Evolutionary conservation across 352 stramenopile genomes (phyloP), one percentile per base, ranked within the genome.

Genomic region (Globisporangium nunn): DNA sequence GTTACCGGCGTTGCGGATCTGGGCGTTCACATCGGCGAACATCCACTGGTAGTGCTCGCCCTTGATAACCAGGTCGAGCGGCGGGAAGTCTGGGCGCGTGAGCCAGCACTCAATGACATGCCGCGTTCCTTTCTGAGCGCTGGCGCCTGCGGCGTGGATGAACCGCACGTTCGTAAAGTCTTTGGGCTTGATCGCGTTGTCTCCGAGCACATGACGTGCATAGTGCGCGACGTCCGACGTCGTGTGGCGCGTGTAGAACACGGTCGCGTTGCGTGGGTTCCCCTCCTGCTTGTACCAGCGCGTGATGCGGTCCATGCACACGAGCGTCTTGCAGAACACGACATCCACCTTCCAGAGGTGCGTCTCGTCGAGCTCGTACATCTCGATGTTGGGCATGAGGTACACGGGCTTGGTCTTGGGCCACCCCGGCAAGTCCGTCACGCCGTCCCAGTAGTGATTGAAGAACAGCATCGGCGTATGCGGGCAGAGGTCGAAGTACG

Each of bases 201-300:
- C 46, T 23, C 54, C 65, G 17, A 74, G 44, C 63, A 68, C 43
- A n/a, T 54, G 59, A 10, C 62, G 64, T 52, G 60, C 50, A 11
- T 62, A 58, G 41, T 70, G 33, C 40, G 73, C 69, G 47, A 81
- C 55, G 43, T 82, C 68, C 4, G 71, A 80, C 39, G 75, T 77
- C 35, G 74, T 86, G 59, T 86, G 75, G n/a, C 75, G 67, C 17
- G 75, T 82, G 56, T 77, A 81, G 12, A 78, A 46, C 3, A 85
- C 66, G 5, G 52, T 52, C 0, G 74, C 69, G 12, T 68, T 55
- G 45, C 70, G 67, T 15, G 72, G 75, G 50, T 85, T 85, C 31
- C 72, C 71, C 31, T 84, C 63, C 50, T 85, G 73, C 52, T 66
- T 52, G 55, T 74, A 83, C 72, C 75, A 86, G 57, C 72, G 65